Evolutionary conservation across 768 basidiomycete species (phyloP).

Genomic region (Astraeus odoratus): DNA sequence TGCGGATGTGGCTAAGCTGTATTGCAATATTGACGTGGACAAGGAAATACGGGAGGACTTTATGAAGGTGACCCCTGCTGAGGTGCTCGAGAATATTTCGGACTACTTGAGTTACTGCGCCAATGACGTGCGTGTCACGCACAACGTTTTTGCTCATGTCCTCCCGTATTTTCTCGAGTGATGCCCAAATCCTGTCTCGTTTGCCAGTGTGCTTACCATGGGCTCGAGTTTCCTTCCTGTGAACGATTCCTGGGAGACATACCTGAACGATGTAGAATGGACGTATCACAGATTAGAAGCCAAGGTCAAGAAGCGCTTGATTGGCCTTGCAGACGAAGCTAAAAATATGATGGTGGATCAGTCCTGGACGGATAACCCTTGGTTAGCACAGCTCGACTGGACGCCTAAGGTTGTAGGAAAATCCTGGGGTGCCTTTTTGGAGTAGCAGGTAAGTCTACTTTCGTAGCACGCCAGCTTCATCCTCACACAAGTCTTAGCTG

Average conservation of each 20-base stretch:
- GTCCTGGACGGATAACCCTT: slow-evolving; percentile 66
- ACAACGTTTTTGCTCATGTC: slow-evolving; percentile 67
- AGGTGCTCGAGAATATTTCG: slow-evolving; percentile 56
- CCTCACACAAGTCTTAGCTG: slow-evolving; percentile 6
- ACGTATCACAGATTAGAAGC: slow-evolving; percentile 66
- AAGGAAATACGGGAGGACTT: slow-evolving; percentile 76
- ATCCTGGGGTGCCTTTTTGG: slow-evolving; percentile 49
- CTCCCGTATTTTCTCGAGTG: slow-evolving; percentile 74
- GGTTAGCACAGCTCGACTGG: slow-evolving; percentile 94
- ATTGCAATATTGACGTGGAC: slow-evolving; percentile 75
- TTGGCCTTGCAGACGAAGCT: slow-evolving; percentile 58
- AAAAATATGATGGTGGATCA: slow-evolving; percentile 42
- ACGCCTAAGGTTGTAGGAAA: slow-evolving; percentile 74
- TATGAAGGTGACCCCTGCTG: slow-evolving; percentile 56
- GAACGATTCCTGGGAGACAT: slow-evolving; percentile 82
- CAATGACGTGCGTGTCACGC: slow-evolving; percentile 77
- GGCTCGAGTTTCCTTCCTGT: slow-evolving; percentile 88
- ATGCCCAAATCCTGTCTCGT: slow-evolving; percentile 90
- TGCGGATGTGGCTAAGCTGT: slow-evolving; percentile 83
- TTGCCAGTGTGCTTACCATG: slow-evolving; percentile 88
- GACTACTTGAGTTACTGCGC: slow-evolving; percentile 84
- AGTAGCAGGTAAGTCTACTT: slow-evolving; percentile 21
- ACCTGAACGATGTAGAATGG: slow-evolving; percentile 69
- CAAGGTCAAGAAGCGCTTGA: slow-evolving; percentile 53
- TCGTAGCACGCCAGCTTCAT: no score